Base-by-base conservation (phyloP, 306 rosid species). In the Gillenia trifoliata region DNA sequence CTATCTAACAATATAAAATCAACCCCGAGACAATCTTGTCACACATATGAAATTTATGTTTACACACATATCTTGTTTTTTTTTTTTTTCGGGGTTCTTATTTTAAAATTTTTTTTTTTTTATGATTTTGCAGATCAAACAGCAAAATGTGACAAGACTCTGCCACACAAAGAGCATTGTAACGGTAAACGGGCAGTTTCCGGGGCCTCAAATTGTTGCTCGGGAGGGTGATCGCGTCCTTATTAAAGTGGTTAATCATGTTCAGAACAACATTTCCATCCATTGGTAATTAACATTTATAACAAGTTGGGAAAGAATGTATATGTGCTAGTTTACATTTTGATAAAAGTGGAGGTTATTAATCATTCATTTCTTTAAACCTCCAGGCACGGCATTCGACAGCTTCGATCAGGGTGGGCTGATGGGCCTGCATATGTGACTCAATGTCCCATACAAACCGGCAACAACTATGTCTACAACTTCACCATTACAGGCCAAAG, bases 351-450 rank as follows among this genome's bases (percentile, higher is more conserved):
- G 16, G 33, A 41, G 25, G 26, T 20, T 57, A 8, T 9, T 20
- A 28, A 41, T 11, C 8, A 34, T 54, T 49, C n/a, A 4, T 75
- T 62, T 81, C 0, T 43, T 64, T 36, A 10, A 70, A 75, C 13
- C 4, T 3, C 64, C 36, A 91, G 97, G 97, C 97, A 89, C 50
- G 94, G 97, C 0, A 79, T 91, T 75, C 47, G 90, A 68, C 89
- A 88, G 15, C 84, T 90, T 65, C 84, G 29, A 67, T 63, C 85
- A 13, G 89, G 90, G 3, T 90, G 96, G 90, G 90, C 90, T 0
- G 92, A 90, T 78, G 92, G 92, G 6, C 96, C 92, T 5, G 89
- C 90, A 50, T 89, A 87, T 76, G 87, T 89, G 73, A 84, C 95
- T 4, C 90, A 90, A 25, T 88, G 92, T 71, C 96, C 92, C 2